A percentile compares a stretch with the other conserved stretches of the same genome.
Evolutionary conservation across 2,329 filamentous ascomycete genomes (phyloP).

Genomic region (Chrysosporium keratinophilum): DNA sequence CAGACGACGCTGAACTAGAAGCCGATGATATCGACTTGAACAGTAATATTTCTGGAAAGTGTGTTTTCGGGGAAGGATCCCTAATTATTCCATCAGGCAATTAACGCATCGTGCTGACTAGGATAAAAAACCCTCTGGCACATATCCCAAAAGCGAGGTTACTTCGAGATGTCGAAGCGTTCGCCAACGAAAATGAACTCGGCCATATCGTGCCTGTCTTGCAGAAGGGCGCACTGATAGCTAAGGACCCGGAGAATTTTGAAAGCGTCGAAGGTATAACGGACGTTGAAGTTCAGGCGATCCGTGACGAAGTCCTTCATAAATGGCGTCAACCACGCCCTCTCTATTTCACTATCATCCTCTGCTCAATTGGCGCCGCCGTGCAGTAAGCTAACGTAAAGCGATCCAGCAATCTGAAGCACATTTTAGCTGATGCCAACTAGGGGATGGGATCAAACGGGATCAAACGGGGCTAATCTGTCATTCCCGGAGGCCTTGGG

Average conservation of each 20-base stretch:
- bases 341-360: constrained; percentile 43
- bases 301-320: constrained; percentile 39
- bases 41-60: constrained; percentile 25
- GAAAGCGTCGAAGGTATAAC: constrained; percentile 37
- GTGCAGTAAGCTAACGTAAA: constrained; percentile 35
- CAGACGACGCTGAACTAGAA: constrained; percentile 18
- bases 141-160: constrained; percentile 31
- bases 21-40: constrained; percentile 22
- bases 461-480: constrained; percentile 45
- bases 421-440: constrained; percentile 6
- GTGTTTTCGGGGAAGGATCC: constrained; percentile 1
- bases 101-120: constrained; percentile 16
- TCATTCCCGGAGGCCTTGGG: constrained; percentile 40
- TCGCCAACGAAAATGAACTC: constrained; percentile 34
- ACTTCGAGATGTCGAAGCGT: constrained; percentile 35
- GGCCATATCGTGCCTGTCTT: constrained; percentile 34
- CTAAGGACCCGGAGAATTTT: constrained; percentile 40
- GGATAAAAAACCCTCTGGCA: constrained; percentile 40
- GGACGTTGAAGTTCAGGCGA: constrained; percentile 33
- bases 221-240: constrained; percentile 41
- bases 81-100: neutral
- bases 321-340: constrained; percentile 42
- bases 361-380: constrained; percentile 44
- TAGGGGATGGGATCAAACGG: constrained; percentile 43
- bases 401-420: neutral